phyloP scores from a whole-genome alignment of 176 grass and related monocot genomes.

The Hordeum marinum region DNA sequence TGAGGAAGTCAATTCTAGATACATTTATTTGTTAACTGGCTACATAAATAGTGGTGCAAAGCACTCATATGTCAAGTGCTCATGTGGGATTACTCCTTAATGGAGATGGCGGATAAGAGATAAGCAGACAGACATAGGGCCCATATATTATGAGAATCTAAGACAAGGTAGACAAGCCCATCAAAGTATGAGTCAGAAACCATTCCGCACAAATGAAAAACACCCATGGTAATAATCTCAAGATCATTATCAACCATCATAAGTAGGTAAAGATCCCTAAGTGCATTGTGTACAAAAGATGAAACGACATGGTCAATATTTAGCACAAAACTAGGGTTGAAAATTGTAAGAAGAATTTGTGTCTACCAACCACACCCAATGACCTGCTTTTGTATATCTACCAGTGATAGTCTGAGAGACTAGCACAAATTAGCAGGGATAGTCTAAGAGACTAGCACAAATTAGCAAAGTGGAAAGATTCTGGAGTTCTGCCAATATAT shows the following conservation, averaged over 20 bases:
- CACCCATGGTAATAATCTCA: background rate
- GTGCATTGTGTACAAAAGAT: background rate
- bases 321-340: no score
- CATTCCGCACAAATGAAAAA: background rate
- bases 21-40: background rate
- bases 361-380: background rate
- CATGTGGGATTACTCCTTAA: no score
- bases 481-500: background rate
- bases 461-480: background rate
- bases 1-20: no score
- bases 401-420: background rate
- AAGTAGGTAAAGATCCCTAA: conserved; percentile 5
- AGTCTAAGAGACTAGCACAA: no score
- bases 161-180: background rate
- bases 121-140: no score
- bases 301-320: background rate
- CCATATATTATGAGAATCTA: no score
- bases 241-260: background rate
- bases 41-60: background rate
- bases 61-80: no score
- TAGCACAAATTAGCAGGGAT: background rate
- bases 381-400: background rate
- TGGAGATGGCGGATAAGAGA: no score
- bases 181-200: background rate
- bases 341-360: background rate